Evolutionary conservation across 1,139 yeast species (phyloP), one percentile per base, ranked within the genome.

Genomic region (Lodderomyces metapsilosis): DNA sequence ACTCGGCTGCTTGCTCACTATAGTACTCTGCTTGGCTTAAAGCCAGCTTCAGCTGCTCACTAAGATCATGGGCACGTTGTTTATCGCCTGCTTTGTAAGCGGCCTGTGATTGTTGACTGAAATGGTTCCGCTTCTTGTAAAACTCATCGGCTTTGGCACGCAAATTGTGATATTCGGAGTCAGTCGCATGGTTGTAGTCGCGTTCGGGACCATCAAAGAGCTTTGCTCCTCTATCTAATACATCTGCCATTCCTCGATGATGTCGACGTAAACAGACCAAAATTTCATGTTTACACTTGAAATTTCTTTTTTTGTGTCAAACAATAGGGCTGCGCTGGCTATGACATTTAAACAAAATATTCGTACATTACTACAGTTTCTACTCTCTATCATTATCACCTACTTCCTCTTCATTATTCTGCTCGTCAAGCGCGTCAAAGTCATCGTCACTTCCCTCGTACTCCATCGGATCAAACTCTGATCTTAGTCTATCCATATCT

Each of bases 1-100:
- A 91, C 58, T 82, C 91, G 1, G 97, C 97, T 1, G 98, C 98
- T 59, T 83, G 79, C 24, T 72, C 67, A 63, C 89, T 89, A 57
- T 73, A 79, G 33, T 69, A 62, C 43, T 88, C 95, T 31, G 91
- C 95, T 51, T 82, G 67, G 0, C 57, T 64, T 25, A 70, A 68
- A 44, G 78, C 80, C 45, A 71, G 57, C 55, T 88, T 84, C 38
- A 92, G 82, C 57, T 82, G 64, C 39, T 78, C 82, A 40, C 95
- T 84, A 44, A 87, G 68, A 43, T 79, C 78, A 53, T 84, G 83
- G 1, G 98, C 98, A 50, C 66, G 67, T 17, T 71, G 75, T 44
- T 82, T 82, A 56, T 89, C 85, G 1, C 96, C 97, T 3, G 63
- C 56, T 50, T 84, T 73, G 60, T 75, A 91, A 1, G 96, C 96